phyloP scores from a whole-genome alignment of 2,329 filamentous ascomycete genomes.

The Lachnellula subtilissima region DNA sequence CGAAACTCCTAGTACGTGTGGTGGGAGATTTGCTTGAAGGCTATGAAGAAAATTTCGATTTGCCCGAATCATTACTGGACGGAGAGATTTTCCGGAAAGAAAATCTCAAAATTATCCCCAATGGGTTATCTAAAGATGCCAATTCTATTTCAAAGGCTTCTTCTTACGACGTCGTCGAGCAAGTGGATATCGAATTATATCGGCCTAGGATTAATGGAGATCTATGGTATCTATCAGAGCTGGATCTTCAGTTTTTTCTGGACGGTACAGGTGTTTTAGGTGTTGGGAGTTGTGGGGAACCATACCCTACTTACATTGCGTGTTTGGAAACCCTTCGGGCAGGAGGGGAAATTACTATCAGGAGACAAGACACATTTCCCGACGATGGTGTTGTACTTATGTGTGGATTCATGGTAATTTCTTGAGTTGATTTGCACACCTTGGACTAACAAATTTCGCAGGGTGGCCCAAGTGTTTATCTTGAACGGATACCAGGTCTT shows the following conservation, averaged over 20 bases:
- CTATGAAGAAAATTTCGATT: constrained; percentile 12
- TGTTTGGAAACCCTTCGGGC: constrained; percentile 29
- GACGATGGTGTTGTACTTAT: constrained; percentile 26
- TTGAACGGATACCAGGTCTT: constrained; percentile 28
- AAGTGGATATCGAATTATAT: constrained; percentile 24
- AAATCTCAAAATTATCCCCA: not conserved
- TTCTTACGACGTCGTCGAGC: constrained; percentile 21
- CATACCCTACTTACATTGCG: constrained; percentile 43
- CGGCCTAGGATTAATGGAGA: constrained; percentile 46
- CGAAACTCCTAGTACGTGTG: constrained; percentile 25
- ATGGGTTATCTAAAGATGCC: not conserved
- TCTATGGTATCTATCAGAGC: constrained; percentile 53
- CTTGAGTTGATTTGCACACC: not conserved
- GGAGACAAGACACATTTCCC: constrained; percentile 26
- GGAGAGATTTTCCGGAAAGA: constrained; percentile 1
- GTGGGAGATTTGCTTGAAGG: constrained; percentile 25
- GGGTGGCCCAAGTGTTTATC: constrained; percentile 29
- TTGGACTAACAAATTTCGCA: constrained; percentile 5
- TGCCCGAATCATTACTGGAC: not conserved
- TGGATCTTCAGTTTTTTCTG: constrained; percentile 52
- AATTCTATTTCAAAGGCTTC: constrained; percentile 18
- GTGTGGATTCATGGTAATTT: constrained; percentile 27
- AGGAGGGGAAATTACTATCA: constrained; percentile 23
- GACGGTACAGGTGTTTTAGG: constrained; percentile 58
- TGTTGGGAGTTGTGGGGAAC: constrained; percentile 53